Evolutionary conservation across 805 yeast genomes (phyloP).

Genomic region (Soucietia sequanensis): DNA sequence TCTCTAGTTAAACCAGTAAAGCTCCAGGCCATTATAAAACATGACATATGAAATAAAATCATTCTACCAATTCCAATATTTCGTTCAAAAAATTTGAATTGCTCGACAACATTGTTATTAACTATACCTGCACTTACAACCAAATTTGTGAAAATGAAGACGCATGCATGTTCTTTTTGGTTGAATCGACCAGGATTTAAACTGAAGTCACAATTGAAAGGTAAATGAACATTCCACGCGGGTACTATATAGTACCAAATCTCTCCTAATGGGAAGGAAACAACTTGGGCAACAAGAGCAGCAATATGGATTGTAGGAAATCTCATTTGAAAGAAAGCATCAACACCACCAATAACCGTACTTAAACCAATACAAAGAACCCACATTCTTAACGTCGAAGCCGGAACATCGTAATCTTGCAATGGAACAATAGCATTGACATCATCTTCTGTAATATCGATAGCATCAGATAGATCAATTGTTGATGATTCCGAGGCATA

Average conservation of each 20-base stretch:
- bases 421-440: conserved; percentile 8
- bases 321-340: conserved; percentile 23
- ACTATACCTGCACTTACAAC: conserved; percentile 6
- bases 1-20: conserved; percentile 4
- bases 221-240: conserved; percentile 4
- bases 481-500: neutral
- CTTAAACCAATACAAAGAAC: conserved; percentile 16
- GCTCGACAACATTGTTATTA: conserved; percentile 8
- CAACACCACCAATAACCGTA: conserved; percentile 25
- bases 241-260: conserved; percentile 3
- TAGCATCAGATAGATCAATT: too few species aligned
- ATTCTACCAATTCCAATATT: conserved; percentile 8
- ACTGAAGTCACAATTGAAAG: conserved; percentile 1
- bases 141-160: conserved; percentile 6
- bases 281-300: conserved; percentile 22
- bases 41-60: conserved; percentile 9
- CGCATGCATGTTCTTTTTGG: conserved; percentile 6
- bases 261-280: conserved; percentile 22
- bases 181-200: conserved; percentile 7
- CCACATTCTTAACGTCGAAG: conserved; percentile 15
- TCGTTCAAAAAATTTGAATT: conserved; percentile 9
- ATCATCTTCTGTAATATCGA: conserved; percentile 8
- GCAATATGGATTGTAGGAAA: conserved; percentile 23
- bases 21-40: conserved; percentile 7
- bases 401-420: conserved; percentile 5